Evolutionary conservation across 345 rosid genomes (phyloP).

Genomic region (Angophora floribunda): DNA sequence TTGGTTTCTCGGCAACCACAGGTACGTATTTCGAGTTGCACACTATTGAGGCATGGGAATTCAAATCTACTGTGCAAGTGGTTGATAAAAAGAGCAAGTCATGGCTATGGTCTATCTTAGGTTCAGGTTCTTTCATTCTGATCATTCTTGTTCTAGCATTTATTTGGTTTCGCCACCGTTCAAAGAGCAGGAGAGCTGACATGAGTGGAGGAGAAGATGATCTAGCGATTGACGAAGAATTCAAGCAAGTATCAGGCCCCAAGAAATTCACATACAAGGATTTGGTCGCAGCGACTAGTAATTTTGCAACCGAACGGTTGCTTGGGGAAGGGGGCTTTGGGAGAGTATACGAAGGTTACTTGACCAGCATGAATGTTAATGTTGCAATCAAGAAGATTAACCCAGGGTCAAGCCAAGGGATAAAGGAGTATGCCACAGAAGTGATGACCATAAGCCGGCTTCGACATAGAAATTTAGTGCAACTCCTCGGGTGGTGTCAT

Average conservation of each 20-base stretch:
- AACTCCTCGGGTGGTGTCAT: not conserved
- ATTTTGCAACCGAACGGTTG: not conserved
- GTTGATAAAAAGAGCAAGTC: accelerated
- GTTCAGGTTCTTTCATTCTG: not conserved
- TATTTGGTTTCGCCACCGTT: not conserved
- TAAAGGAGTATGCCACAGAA: not conserved
- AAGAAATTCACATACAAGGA: not conserved
- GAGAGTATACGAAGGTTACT: not conserved
- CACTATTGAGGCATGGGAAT: accelerated
- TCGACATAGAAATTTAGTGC: not conserved
- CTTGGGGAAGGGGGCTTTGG: not conserved
- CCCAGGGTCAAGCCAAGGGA: not conserved
- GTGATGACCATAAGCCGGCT: not conserved
- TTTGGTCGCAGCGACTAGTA: not conserved
- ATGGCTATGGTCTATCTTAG: not conserved
- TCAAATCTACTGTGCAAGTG: not conserved
- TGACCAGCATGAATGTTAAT: not conserved
- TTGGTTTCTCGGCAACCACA: not conserved
- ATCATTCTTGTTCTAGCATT: not conserved
- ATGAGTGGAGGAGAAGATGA: not conserved
- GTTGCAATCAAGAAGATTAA: not conserved
- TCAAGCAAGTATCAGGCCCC: not conserved
- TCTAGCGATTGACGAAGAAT: not conserved
- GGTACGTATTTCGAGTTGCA: accelerated
- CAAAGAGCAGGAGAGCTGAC: not conserved